Conservation (phyloP, 2,329 filamentous ascomycete species). For the Colletotrichum nymphaeae region DNA sequence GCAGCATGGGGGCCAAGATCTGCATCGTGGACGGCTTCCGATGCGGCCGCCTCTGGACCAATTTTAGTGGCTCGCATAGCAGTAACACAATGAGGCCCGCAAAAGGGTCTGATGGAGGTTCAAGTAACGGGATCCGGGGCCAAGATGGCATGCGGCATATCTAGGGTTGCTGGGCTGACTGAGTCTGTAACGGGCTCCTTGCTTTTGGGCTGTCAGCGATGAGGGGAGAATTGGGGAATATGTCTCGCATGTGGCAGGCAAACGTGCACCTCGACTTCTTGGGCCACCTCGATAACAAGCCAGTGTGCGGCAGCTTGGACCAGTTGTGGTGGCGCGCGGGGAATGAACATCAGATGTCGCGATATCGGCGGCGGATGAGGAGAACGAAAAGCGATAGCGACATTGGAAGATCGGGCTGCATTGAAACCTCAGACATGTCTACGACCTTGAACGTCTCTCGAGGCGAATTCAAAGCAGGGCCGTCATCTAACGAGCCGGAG, state of each 20-base stretch:
- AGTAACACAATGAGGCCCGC: conserved; percentile 8
- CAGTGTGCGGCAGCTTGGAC: conserved; percentile 4
- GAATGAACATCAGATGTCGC: conserved; percentile 33
- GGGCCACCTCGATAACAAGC: neutral
- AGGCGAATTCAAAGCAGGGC: conserved; percentile 6
- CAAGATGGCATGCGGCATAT: neutral
- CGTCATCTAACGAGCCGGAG: neutral
- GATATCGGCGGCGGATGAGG: conserved; percentile 30
- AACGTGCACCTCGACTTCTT: neutral
- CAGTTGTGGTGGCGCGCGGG: conserved; percentile 10
- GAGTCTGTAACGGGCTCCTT: conserved; percentile 4
- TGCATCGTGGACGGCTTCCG: conserved; percentile 12
- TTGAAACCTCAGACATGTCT: conserved; percentile 21
- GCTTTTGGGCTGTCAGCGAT: conserved; percentile 4
- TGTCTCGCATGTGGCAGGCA: conserved; percentile 24
- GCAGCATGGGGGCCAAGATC: conserved; percentile 19
- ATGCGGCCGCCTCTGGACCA: conserved; percentile 19
- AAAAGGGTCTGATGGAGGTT: conserved; percentile 13
- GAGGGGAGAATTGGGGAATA: conserved; percentile 6
- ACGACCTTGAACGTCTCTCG: conserved; percentile 2
- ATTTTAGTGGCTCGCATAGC: conserved; percentile 19
- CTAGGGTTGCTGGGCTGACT: conserved; percentile 5
- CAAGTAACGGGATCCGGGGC: neutral
- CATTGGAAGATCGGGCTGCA: conserved; percentile 11
- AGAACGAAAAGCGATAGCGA: conserved; percentile 10